A percentile compares a stretch with the other conserved stretches of the same genome.
Evolutionary conservation across 768 basidiomycete species (phyloP).

Genomic region (Podaxis mareebaensis): DNA sequence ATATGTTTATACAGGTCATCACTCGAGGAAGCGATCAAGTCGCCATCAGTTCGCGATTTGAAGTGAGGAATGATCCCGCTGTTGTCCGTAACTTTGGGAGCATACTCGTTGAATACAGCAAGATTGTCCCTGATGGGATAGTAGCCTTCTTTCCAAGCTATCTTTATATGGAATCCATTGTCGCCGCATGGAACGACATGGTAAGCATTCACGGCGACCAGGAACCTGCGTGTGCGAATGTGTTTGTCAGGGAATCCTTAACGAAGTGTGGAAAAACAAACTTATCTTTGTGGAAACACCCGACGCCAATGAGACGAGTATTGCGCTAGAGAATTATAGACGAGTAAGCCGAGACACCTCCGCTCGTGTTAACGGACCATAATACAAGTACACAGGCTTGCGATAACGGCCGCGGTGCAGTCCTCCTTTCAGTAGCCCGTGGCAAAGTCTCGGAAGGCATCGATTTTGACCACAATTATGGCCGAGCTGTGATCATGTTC

Average conservation of each 20-base stretch:
- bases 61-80: constrained; percentile 98
- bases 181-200: constrained; percentile 99
- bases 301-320: constrained; percentile 98
- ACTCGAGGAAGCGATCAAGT: constrained; percentile 98
- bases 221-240: constrained; percentile 1
- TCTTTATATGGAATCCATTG: constrained; percentile 99
- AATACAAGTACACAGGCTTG: constrained; percentile 65
- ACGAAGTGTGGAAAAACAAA: constrained; percentile 99
- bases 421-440: constrained; percentile 94
- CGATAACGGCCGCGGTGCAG: constrained; percentile 97
- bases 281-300: constrained; percentile 99
- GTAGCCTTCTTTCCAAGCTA: constrained; percentile 99
- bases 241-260: constrained; percentile 81
- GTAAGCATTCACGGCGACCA: constrained; percentile 44
- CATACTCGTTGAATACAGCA: constrained; percentile 97
- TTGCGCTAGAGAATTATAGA: constrained; percentile 95
- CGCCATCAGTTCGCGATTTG: constrained; percentile 96
- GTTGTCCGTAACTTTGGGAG: constrained; percentile 99
- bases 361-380: constrained; percentile 13
- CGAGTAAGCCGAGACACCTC: constrained; percentile 48
- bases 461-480: constrained; percentile 99
- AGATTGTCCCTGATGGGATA: constrained; percentile 96
- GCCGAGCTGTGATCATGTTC: constrained; percentile 99
- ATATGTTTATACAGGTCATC: constrained; percentile 65
- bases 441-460: constrained; percentile 99